Percentiles rank a stretch among this genome's conserved stretches.
Conservation (phyloP, 495 filamentous ascomycete genomes). For the Xylaria grammica region DNA sequence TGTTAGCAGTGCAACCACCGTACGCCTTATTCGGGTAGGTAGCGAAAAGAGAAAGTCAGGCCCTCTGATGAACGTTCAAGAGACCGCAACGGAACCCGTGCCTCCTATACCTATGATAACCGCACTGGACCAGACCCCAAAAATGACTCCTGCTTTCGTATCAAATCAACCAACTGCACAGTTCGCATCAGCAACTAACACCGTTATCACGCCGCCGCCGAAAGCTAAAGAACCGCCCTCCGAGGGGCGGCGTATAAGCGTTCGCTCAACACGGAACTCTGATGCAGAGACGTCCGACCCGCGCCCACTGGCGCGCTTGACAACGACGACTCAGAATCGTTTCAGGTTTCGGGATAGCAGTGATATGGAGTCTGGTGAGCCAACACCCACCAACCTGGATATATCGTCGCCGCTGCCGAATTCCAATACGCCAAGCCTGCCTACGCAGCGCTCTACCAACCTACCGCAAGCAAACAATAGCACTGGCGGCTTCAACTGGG, state of each 20-base stretch:
- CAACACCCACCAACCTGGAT: slow-evolving; percentile 23
- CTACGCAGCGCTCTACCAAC: background rate
- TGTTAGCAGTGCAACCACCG: slow-evolving; percentile 32
- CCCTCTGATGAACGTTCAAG: background rate
- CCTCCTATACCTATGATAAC: slow-evolving; percentile 7
- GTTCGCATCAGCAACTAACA: background rate
- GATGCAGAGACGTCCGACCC: background rate
- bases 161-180: background rate
- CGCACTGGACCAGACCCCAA: background rate
- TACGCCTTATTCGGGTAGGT: slow-evolving; percentile 36
- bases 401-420: slow-evolving; percentile 17
- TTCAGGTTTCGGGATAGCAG: slow-evolving; percentile 38
- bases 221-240: background rate
- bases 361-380: slow-evolving; percentile 32
- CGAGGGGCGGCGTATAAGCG: slow-evolving; percentile 1
- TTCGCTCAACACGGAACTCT: background rate
- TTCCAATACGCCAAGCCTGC: slow-evolving; percentile 27
- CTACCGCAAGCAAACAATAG: background rate
- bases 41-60: slow-evolving; percentile 27
- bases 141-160: background rate
- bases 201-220: background rate
- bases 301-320: slow-evolving; percentile 10
- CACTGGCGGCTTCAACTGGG: background rate
- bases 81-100: background rate
- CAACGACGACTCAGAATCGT: slow-evolving; percentile 27